Evolutionary conservation across 441 rosid species (phyloP), one percentile per base, ranked within the genome.

Genomic region (Kokia cookei): DNA sequence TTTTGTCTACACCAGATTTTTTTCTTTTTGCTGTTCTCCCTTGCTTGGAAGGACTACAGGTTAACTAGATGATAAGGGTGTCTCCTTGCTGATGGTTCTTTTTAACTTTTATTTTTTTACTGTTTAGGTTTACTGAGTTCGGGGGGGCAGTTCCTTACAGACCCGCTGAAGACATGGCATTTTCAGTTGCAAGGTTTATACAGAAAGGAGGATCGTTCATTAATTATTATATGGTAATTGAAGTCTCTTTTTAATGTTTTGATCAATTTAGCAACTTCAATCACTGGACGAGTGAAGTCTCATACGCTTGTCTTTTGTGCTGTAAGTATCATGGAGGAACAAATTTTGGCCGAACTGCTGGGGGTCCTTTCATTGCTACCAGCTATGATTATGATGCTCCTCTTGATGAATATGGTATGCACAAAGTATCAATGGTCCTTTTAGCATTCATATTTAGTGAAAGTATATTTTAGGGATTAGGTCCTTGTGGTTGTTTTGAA

Each of bases 331-430:
- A 96, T 17, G 99, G 98, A 10, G 98, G 98, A 79, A 93, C 98
- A 64, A 95, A 95, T 83, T 95, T 95, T 76, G 99, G 98, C 48
- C 85, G 99, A 13, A 93, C 99, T 75, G 98, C 98, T 70, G 99
- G 99, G 71, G 99, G 98, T 83, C 99, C 99, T 19, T 95, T 95
- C 83, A 95, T 96, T 68, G 91, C 99, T 73, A 92, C 98, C 15
- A 96, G 92, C 80, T 96, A 96, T 82, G 99, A 93, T 73, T 96
- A 96, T 64, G 98, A 93, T 71, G 99, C 98, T 69, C 99, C 99
- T 48, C 86, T 96, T 1, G 99, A 96, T 69, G 99, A 96, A 88
- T 96, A 93, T 12, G 99, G 99, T 91, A 86, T 48, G 86, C 71
- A 57, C n/a, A 58, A 43, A 19, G 64, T 12, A 64, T 45, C 68